Conservation (phyloP, 441 rosid species). For the Jatropha podagrica region DNA sequence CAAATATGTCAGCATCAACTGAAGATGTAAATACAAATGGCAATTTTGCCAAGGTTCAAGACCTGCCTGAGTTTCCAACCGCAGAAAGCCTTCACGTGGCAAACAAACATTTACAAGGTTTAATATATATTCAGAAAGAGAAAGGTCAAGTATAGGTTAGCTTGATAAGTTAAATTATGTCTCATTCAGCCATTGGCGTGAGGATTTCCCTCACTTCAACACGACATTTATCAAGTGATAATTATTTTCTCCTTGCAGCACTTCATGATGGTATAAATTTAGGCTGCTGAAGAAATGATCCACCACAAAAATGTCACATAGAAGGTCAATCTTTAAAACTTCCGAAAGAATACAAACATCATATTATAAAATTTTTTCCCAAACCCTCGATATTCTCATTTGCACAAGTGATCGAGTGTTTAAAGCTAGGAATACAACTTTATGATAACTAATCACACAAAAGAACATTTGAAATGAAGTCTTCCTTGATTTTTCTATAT, state of each 20-base stretch:
- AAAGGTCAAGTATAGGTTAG: background rate
- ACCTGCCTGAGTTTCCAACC: background rate
- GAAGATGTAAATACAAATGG: background rate
- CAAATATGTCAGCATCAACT: background rate
- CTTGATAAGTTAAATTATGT: background rate
- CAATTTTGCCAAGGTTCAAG: background rate
- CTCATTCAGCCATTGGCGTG: background rate
- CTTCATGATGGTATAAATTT: background rate
- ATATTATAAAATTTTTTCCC: background rate
- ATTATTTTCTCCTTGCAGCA: background rate
- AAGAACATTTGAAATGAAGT: background rate
- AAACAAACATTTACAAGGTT: background rate
- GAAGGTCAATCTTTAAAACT: background rate
- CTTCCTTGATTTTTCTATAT: conserved; percentile 16
- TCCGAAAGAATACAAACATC: background rate
- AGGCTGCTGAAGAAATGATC: background rate
- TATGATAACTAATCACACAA: conserved; percentile 4
- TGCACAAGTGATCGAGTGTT: conserved; percentile 7
- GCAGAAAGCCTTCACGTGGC: background rate
- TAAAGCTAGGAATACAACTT: conserved; percentile 14
- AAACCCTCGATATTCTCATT: conserved; percentile 6
- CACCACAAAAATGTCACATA: background rate
- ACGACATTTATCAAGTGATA: background rate
- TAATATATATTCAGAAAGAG: background rate
- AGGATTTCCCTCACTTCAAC: no score